Base-by-base conservation (phyloP, 768 basidiomycete species). In the Calocera viscosa region DNA sequence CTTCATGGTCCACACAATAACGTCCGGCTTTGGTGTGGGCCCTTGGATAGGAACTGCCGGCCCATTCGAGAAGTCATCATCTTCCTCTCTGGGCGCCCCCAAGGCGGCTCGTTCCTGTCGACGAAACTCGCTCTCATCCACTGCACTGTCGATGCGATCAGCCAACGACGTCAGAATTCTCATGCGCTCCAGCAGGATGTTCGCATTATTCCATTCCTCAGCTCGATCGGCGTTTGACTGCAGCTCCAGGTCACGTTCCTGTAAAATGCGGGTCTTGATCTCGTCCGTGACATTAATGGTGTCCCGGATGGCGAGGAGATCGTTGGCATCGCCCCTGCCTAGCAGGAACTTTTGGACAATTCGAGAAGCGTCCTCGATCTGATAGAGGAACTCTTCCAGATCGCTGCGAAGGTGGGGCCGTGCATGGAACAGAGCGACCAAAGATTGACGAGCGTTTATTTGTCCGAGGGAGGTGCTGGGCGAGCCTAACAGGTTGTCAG, bases 341-440 rank as follows among this genome's bases (percentile, higher is more conserved):
- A 89, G 79, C 1, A 86, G 74, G 70, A 94, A 88, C 68, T 83
- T 84, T 71, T 94, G 92, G 17, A 90, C 82, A 49, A 91, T 83
- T 14, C 92, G 87, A 14, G 82, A 81, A 2, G 82, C 80, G 73
- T 94, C 92, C 71, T 87, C 89, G 1, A 84, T 76, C 53, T 82
- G 78, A 28, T 78, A 78, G 60, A 94, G 75, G 26, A 80, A 72
- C 49, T 79, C 80, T 17, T 80, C 73, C 19, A 93, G 76, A 71
- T 91, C 90, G 38, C 81, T 78, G 43, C 84, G 83, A 43, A 91
- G 80, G 72, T 87, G 83, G 34, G 83, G 81, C 33, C 85, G 78
- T 11, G 77, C 70, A 70, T 81, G 77, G 72, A 94, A 88, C 71
- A 88, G 84, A 1, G 86, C 81, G 26, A 94, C 90, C 5, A 92